Conservation (phyloP, 495 filamentous ascomycete genomes). For the Aspergillus asperescens region DNA sequence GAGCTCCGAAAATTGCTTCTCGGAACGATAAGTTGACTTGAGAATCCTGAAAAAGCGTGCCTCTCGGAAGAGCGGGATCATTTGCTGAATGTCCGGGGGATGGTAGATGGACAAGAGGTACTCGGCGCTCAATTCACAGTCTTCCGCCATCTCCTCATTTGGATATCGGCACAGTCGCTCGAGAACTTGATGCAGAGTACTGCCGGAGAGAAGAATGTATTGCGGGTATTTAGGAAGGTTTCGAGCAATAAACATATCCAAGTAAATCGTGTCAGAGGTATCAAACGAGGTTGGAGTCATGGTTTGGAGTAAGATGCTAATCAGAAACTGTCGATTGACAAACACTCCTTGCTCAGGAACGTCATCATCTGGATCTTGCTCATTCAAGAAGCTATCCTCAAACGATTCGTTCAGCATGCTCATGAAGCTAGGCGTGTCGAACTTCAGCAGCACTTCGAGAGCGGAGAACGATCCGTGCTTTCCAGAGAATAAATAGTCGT, state of each 20-base stretch:
- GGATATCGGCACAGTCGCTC: slow-evolving; percentile 80
- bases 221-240: slow-evolving; percentile 96
- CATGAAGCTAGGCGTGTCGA: slow-evolving; percentile 85
- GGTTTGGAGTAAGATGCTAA: slow-evolving; percentile 82
- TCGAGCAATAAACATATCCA: slow-evolving; percentile 96
- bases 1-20: slow-evolving; percentile 74
- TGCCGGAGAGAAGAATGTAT: slow-evolving; percentile 85
- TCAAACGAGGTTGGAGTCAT: slow-evolving; percentile 71
- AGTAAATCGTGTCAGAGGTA: slow-evolving; percentile 79
- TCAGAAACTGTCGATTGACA: slow-evolving; percentile 83
- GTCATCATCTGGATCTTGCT: slow-evolving; percentile 41
- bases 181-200: slow-evolving; percentile 74
- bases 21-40: slow-evolving; percentile 77
- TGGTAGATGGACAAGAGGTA: slow-evolving; percentile 92
- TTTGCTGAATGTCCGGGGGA: slow-evolving; percentile 67
- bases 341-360: slow-evolving; percentile 48
- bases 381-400: slow-evolving; percentile 89
- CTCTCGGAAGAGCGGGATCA: slow-evolving; percentile 71
- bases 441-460: slow-evolving; percentile 75
- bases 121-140: slow-evolving; percentile 92
- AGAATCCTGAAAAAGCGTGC: slow-evolving; percentile 91
- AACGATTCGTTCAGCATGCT: slow-evolving; percentile 97
- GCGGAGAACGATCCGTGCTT: slow-evolving; percentile 75
- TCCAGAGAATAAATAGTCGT: slow-evolving; percentile 88
- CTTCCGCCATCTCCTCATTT: slow-evolving; percentile 73